Evolutionary conservation across 2,329 filamentous ascomycete species (phyloP), one percentile per base, ranked within the genome.

Genomic region (Cladosporium sp.): DNA sequence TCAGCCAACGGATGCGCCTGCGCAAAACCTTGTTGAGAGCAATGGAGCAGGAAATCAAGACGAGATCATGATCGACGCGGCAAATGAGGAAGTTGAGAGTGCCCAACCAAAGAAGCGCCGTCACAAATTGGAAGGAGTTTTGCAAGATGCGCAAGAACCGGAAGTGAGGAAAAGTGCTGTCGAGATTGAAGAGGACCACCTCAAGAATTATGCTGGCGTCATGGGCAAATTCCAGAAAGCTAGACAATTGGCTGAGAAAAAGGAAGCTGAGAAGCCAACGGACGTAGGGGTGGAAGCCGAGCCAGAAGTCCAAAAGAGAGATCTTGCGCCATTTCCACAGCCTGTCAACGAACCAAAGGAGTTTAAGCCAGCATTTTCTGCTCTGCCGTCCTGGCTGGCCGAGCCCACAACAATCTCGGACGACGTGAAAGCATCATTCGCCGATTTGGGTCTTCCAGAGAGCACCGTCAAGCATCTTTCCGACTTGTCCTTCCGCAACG

Each of bases 291-390:
- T 45, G 7, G 54, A 63, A 42, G 47, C 58, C 12, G 51, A 64
- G 59, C 60, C 64, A 50, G 54, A 58, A 8, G 48, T 66, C 7
- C 56, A 53, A 65, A 51, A 39, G 20, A 40, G 48, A 20, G 89
- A 88, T 18, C 75, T 97, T 1, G 83, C 86, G 50, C 90, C 89
- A 6, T 74, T 96, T 17, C 90, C 90, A 7, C 90, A 96, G 59
- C 90, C 88, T 11, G 79, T 80, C 27, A 80, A 80, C 1, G 75
- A 82, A 1, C 72, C 77, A 1, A 78, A 83, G 24, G 73, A 74
- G 1, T 76, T 80, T 44, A 77, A 78, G 47, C 82, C 85, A 2
- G 79, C 79, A n/a, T 90, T 89, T 67, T 85, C 89, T 24, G 86
- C 87, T 1, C 74, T 96, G 2, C 92, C 92, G 0, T 59, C 76